A percentile compares a stretch with the other conserved stretches of the same genome.
These are phyloP conservation scores for Silene uniflora DNA, from an alignment of 148 eudicot species.

Conservation along the genomic window DNA sequence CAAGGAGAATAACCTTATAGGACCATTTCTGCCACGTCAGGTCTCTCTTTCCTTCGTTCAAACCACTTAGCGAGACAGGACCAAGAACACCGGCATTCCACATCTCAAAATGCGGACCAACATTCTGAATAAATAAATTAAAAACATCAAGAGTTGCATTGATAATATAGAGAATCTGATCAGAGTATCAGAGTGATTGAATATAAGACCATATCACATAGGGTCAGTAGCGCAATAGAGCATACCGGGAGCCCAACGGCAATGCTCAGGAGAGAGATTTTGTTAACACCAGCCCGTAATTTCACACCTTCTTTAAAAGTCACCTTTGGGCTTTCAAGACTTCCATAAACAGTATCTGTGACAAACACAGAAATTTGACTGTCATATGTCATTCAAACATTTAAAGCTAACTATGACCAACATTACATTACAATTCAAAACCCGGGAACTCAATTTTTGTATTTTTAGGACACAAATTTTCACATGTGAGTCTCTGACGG, in stretches of 20 bases:
- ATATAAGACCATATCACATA: neutral
- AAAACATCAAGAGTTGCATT: slow-evolving; percentile 3
- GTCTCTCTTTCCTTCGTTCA: slow-evolving; percentile 70
- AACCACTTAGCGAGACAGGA: slow-evolving; percentile 65
- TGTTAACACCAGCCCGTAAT: slow-evolving; percentile 79
- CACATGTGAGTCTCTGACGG: too few species aligned
- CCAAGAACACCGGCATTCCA: slow-evolving; percentile 89
- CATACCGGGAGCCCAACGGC: slow-evolving; percentile 97
- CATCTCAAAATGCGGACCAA: slow-evolving; percentile 68
- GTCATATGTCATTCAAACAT: neutral
- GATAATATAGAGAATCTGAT: neutral
- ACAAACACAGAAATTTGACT: neutral
- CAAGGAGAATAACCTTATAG: slow-evolving; percentile 56
- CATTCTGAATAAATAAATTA: slow-evolving; percentile 41
- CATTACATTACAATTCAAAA: too few species aligned
- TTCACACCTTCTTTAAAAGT: slow-evolving; percentile 66
- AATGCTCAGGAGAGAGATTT: slow-evolving; percentile 78
- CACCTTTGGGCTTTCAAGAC: slow-evolving; percentile 69
- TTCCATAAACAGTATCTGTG: slow-evolving; percentile 81
- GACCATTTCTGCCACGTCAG: slow-evolving; percentile 91
- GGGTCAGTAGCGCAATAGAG: slow-evolving; percentile 7
- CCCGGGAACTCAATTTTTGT: too few species aligned
- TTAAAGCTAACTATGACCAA: neutral
- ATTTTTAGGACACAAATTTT: neutral
- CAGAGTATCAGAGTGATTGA: slow-evolving; percentile 4